Percentiles rank a stretch among this genome's conserved stretches.
phyloP scores from a whole-genome alignment of 805 yeast genomes.

The Ogataea angusta region DNA sequence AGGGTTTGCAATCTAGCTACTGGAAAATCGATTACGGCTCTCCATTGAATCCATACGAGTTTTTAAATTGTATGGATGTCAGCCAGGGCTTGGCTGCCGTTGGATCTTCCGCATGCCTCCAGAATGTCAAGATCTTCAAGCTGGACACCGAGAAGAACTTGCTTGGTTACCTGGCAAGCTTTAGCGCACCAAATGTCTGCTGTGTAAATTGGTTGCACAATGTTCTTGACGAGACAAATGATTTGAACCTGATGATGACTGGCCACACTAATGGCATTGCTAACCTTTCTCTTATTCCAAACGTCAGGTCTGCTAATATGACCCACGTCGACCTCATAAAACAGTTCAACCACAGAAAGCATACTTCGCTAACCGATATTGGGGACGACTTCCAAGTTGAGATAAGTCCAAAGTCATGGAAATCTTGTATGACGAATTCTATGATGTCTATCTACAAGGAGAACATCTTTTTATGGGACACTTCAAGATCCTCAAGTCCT shows the following conservation, averaged over 20 bases:
- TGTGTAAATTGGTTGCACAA: slow-evolving; percentile 50
- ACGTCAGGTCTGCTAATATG: slow-evolving; percentile 32
- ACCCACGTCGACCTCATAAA: slow-evolving; percentile 69
- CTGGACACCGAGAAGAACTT: slow-evolving; percentile 38
- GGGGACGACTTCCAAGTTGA: slow-evolving; percentile 33
- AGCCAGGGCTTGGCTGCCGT: slow-evolving; percentile 44
- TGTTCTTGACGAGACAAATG: slow-evolving; percentile 21
- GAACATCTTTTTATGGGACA: slow-evolving; percentile 75
- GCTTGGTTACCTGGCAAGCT: slow-evolving; percentile 57
- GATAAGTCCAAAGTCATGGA: slow-evolving; percentile 41
- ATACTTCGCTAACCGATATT: slow-evolving; percentile 36
- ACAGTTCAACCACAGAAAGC: slow-evolving; percentile 76
- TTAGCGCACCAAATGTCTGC: slow-evolving; percentile 52
- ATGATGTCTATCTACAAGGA: slow-evolving; percentile 65
- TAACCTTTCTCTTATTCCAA: slow-evolving; percentile 68
- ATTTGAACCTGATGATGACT: slow-evolving; percentile 47
- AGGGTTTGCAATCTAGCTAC: slow-evolving; percentile 32
- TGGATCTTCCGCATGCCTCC: slow-evolving; percentile 43
- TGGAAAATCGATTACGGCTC: slow-evolving; percentile 31
- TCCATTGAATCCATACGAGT: slow-evolving; percentile 13
- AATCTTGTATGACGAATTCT: slow-evolving; percentile 39
- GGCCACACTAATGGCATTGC: slow-evolving; percentile 78
- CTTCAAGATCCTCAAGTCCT: slow-evolving; percentile 57
- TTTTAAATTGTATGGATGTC: slow-evolving; percentile 41
- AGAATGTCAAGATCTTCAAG: slow-evolving; percentile 52